phyloP scores from a whole-genome alignment of 257 asterid genomes.

The Gynochthodes officinalis region DNA sequence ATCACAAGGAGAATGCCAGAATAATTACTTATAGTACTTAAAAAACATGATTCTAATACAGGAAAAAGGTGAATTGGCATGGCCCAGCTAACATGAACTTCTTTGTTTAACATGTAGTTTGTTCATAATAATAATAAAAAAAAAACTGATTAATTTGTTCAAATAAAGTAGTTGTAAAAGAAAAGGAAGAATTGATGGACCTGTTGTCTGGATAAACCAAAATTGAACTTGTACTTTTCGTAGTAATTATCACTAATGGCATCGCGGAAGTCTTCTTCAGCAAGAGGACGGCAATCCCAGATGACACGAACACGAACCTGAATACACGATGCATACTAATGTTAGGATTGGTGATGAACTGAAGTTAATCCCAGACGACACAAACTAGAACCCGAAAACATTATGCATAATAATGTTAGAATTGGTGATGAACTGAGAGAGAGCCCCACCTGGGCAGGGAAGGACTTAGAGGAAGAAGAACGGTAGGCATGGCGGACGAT shows the following conservation, averaged over 20 bases:
- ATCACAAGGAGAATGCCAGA: background rate
- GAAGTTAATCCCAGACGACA: too few relatives aligned
- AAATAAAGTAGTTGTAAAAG: background rate
- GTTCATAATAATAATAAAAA: background rate
- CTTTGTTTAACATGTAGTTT: background rate
- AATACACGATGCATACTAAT: background rate
- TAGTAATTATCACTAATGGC: conserved; percentile 24
- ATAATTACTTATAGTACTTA: background rate
- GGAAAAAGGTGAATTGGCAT: background rate
- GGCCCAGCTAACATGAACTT: too few relatives aligned
- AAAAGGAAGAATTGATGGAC: too few relatives aligned
- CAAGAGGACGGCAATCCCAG: conserved; percentile 14
- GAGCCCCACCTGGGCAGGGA: conserved; percentile 20
- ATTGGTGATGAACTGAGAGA: too few relatives aligned
- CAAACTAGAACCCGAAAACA: too few relatives aligned
- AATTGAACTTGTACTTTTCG: conserved; percentile 9
- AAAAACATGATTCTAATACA: background rate
- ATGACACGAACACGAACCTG: conserved; percentile 22
- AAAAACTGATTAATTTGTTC: background rate
- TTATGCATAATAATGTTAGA: too few relatives aligned
- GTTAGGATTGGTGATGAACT: too few relatives aligned
- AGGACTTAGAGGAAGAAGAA: conserved; percentile 9
- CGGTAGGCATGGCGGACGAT: conserved; percentile 1
- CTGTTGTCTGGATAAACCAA: conserved; percentile 25
- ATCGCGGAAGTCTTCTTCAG: conserved; percentile 8